Conservation (phyloP, 2,329 filamentous ascomycete genomes). For the Plenodomus lindquistii region DNA sequence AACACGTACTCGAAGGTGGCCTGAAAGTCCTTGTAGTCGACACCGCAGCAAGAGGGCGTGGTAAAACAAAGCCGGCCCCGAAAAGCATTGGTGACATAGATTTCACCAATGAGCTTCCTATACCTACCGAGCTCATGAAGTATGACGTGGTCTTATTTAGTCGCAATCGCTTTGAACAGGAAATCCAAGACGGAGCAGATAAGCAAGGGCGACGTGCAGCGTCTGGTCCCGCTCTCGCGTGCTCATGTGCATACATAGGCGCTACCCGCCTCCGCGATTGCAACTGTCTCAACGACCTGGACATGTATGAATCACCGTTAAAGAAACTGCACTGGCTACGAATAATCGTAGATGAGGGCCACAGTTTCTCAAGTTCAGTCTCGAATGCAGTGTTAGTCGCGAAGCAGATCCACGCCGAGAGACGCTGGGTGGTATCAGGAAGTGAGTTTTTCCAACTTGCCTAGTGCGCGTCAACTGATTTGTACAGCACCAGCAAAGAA, state of each 20-base stretch:
- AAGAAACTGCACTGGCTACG: constrained; percentile 79
- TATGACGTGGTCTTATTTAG: constrained; percentile 82
- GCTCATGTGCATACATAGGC: constrained; percentile 50
- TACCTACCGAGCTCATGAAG: constrained; percentile 59
- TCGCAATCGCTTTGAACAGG: constrained; percentile 70
- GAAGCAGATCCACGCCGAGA: constrained; percentile 62
- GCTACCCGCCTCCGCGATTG: constrained; percentile 50
- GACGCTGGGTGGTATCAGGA: constrained; percentile 87
- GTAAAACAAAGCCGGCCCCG: constrained; percentile 13
- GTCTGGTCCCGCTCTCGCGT: constrained; percentile 27
- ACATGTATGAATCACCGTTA: constrained; percentile 63
- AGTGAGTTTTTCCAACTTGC: constrained; percentile 45
- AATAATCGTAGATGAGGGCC: constrained; percentile 90
- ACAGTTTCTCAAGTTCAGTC: constrained; percentile 73
- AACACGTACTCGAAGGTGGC: constrained; percentile 66
- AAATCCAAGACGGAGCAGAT: constrained; percentile 59
- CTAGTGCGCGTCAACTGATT: neutral
- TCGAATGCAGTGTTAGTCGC: constrained; percentile 63
- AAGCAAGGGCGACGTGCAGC: constrained; percentile 46
- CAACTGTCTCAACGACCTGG: constrained; percentile 47
- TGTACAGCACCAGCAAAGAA: constrained; percentile 71
- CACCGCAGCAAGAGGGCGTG: constrained; percentile 23
- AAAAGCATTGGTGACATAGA: constrained; percentile 23
- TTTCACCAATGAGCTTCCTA: constrained; percentile 58
- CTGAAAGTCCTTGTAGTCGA: constrained; percentile 69